Evolutionary conservation across 768 basidiomycete species (phyloP), one percentile per base, ranked within the genome.

Genomic region (Trametes maxima): DNA sequence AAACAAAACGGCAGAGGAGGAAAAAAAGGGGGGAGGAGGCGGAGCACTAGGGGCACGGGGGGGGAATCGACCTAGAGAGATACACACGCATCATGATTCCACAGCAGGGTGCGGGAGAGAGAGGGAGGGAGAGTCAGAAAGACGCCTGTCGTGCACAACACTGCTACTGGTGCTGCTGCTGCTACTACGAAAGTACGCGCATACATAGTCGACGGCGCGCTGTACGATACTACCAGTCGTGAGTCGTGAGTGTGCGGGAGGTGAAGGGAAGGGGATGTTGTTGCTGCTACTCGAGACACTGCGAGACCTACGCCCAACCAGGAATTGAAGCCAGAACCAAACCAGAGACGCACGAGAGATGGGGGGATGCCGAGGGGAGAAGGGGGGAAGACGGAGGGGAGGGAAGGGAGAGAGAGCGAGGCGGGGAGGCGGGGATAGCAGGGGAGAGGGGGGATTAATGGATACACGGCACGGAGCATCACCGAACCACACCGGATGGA

Each of bases 401-500:
- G 45, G 39, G 39, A 11, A 13, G 39, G 39, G 39, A 40, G 39
- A 11, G 39, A n/a, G 17, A n/a, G 39, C 14, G 39, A 13, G 39
- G 39, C 4, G 5, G 17, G 12, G 39, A 39, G 39, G 3, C 14
- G 39, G 39, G 14, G 39, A 22, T 44, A 33, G 28, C 28, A 8
- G 4, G 28, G 28, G 4, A 33, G 28, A 8, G 8, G 28, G 28
- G 28, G 28, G 28, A 33, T 33, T 33, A 47, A 36, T 25, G 39
- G 28, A 22, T 58, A 58, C 57, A 58, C 57, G 57, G 51, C 48
- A 50, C 47, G 48, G 48, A 44, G 40, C 57, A 58, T 50, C 57
- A 50, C 57, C 57, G 46, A 50, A 21, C 47, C 57, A 50, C n/a
- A 43, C 57, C 57, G 35, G 47, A n/a, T n/a, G n/a, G n/a, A n/a